These are phyloP conservation scores for Rhodotorula kratochvilovae DNA, from an alignment of 768 basidiomycete genomes.

Conservation along the genomic window DNA sequence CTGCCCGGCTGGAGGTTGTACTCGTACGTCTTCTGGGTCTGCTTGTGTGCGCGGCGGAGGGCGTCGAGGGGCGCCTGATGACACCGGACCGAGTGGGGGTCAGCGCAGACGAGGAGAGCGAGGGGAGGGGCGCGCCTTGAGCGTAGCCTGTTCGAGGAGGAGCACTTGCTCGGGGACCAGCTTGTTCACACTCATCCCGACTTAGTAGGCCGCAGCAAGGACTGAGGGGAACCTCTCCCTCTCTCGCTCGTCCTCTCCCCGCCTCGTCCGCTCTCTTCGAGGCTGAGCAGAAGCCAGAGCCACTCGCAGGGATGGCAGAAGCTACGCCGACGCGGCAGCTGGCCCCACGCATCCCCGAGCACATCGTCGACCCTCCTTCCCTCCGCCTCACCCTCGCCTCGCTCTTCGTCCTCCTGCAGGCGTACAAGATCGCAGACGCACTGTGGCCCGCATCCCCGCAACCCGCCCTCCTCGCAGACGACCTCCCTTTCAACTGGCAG, in stretches of 20 bases:
- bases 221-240: no score
- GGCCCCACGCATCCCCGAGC: neutral
- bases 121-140: neutral
- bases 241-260: no score
- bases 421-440: slow-evolving; percentile 29
- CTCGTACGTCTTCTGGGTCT: slow-evolving; percentile 74
- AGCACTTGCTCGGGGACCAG: slow-evolving; percentile 7
- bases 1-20: slow-evolving; percentile 66
- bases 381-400: neutral
- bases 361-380: neutral
- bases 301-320: neutral
- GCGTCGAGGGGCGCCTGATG: slow-evolving; percentile 86
- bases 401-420: slow-evolving; percentile 20
- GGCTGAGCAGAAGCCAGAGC: neutral
- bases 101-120: neutral
- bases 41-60: slow-evolving; percentile 79
- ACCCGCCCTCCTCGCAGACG: neutral
- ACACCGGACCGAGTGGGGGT: neutral
- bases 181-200: neutral
- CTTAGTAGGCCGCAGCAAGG: no score
- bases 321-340: neutral
- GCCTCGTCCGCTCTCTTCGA: no score
- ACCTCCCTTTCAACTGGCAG: neutral
- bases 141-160: neutral
- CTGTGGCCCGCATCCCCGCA: neutral